Percentiles rank a stretch among this genome's conserved stretches.
Conservation (phyloP, 1,284 basidiomycete species). For the Vanrija sp. region DNA sequence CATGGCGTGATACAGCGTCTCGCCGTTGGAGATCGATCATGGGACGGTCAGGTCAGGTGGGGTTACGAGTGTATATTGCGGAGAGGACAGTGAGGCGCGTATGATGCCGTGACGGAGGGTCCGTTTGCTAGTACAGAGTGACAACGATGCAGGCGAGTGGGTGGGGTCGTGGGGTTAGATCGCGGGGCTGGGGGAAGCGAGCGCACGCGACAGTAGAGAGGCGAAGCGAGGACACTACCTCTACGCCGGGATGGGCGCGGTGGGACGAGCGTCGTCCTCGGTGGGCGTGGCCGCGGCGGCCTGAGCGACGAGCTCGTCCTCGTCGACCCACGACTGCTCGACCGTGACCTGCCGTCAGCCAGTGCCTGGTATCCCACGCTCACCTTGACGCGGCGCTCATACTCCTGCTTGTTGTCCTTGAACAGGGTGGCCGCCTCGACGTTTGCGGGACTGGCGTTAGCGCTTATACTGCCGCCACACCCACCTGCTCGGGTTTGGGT, state of each 20-base stretch:
- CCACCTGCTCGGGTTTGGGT: constrained; percentile 86
- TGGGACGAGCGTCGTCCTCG: background rate
- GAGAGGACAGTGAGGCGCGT: background rate
- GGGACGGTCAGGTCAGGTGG: too few relatives aligned
- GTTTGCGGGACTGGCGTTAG: constrained; percentile 74
- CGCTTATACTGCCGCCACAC: constrained; percentile 18
- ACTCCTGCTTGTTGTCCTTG: constrained; percentile 98
- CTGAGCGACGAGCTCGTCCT: constrained; percentile 29
- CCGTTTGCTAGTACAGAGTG: background rate
- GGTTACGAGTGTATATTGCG: too few relatives aligned
- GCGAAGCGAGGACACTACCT: background rate
- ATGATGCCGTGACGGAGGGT: background rate
- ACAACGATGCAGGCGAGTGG: constrained; percentile 3
- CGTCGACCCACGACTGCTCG: constrained; percentile 40
- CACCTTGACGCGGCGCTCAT: constrained; percentile 83
- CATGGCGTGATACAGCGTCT: too few relatives aligned
- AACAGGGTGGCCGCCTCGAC: constrained; percentile 95
- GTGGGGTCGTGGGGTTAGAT: background rate
- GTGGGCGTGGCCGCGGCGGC: constrained; percentile 4
- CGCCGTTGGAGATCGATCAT: too few relatives aligned
- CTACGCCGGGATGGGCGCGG: constrained; percentile 1
- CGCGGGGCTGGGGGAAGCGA: background rate
- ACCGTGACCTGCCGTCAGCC: constrained; percentile 26
- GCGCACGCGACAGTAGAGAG: background rate
- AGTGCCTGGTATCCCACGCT: constrained; percentile 7